Conservation (phyloP, 1,139 yeast species). For the Yamadazyma friedrichii region DNA sequence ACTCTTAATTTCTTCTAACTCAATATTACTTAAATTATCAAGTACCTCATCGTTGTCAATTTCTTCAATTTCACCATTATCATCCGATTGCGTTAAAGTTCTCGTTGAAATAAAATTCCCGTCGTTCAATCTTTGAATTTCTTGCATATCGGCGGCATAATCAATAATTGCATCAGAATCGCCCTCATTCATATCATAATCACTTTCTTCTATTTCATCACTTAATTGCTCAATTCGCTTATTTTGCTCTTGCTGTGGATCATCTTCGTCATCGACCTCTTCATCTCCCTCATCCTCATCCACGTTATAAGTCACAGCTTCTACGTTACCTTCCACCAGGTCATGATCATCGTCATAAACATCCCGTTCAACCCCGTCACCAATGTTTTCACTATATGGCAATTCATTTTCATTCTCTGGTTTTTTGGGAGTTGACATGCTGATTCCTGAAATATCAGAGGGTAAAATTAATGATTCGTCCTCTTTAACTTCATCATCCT, state of each 20-base stretch:
- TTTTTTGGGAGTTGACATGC: slow-evolving; percentile 8
- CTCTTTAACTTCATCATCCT: no score
- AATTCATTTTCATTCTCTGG: neutral
- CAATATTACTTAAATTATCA: neutral
- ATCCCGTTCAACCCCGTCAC: neutral
- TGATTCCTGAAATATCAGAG: neutral
- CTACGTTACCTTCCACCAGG: neutral
- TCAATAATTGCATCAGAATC: slow-evolving; percentile 5
- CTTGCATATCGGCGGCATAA: slow-evolving; percentile 12
- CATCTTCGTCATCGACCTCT: slow-evolving; percentile 1
- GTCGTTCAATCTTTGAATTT: slow-evolving; percentile 15
- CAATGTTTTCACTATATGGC: neutral
- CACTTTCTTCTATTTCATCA: slow-evolving; percentile 4
- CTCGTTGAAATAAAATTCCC: slow-evolving; percentile 14
- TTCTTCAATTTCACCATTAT: neutral
- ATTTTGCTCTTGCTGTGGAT: neutral
- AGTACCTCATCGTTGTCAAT: slow-evolving; percentile 7
- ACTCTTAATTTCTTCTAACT: slow-evolving; percentile 23
- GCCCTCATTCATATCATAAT: slow-evolving; percentile 5
- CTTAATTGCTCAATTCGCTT: neutral
- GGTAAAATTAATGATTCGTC: neutral
- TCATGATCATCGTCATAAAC: neutral
- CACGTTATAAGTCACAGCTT: neutral
- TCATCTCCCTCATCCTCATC: neutral
- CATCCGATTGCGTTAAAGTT: slow-evolving; percentile 8